Evolutionary conservation across 495 filamentous ascomycete species (phyloP), one percentile per base, ranked within the genome.

Genomic region (Echria macrotheca): DNA sequence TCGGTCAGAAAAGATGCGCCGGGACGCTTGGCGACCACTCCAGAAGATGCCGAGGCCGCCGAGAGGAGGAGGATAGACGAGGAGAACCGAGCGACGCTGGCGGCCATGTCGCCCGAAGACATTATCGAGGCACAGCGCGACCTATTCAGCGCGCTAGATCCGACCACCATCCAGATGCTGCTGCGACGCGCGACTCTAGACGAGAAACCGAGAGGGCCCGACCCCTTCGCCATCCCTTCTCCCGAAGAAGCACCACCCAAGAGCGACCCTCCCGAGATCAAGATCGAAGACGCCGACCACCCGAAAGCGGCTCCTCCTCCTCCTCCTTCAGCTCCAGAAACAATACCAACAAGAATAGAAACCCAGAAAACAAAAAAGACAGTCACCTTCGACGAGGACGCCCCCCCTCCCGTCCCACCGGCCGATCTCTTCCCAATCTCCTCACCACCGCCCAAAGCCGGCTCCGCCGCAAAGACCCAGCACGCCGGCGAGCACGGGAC

Each of bases 101-200:
- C 83, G 7, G 70, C 74, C 9, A 96, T 98, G 93, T 87, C 88
- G 17, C 67, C 79, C 0, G 74, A 80, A 25, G 85, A 96, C 63
- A 95, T 97, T 39, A 79, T 85, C 54, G 67, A 80, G 33, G 88
- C 91, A 49, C 77, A 80, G 25, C 72, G 79, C 40, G 91, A 97
- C 23, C 64, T 98, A 2, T 73, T 91, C 57, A 72, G 65, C 24
- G 73, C 74, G 3, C 66, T 97, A 47, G 78, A 84, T 50, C 82
- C 89, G 1, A 75, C 74, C 0, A 65, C 95, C 11, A 71, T 98
- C 15, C 76, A 95, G 57, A 77, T 77, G 49, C 77, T 97, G 26
- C 73, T 97, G 1, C 82, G 79, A 47, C 79, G 87, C 60, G 84
- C 91, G 15, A 89, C 82, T 46, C 77, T 96, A 26, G 85, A 93